Evolutionary conservation across 2,329 filamentous ascomycete species (phyloP), one percentile per base, ranked within the genome.

Genomic region (Colletotrichum spaethianum): DNA sequence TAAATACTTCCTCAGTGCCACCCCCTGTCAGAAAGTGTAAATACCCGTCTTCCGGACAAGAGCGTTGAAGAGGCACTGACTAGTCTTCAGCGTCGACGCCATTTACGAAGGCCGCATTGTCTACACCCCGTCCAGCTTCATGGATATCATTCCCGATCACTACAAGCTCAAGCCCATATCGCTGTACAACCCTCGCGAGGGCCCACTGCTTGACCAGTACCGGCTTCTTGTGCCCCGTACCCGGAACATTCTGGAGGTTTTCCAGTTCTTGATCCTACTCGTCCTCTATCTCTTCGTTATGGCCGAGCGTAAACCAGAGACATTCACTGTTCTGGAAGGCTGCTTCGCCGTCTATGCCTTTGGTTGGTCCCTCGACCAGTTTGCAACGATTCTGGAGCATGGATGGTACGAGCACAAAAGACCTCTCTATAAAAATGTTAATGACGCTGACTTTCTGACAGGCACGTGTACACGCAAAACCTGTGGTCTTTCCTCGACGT

Each of bases 401-500:
- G 90, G 89, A 59, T 91, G 88, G 89, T 88, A 78, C 23, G 60
- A 28, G 20, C 74, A 83, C 78, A 63, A 26, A 59, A 36, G n/a
- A 33, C 9, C 26, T 28, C 46, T 12, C 16, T 8, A 67, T 2
- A 4, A 26, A 12, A 40, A 38, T 20, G 4, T 1, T 16, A 38
- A n/a, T 28, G 26, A 5, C 9, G 44, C 67, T 59, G 42, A 52
- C 33, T 9, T 26, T n/a, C 36, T 62, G 31, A 50, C 59, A 89
- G 93, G 93, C 89, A 90, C 70, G 94, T 96, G 1, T 95, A 96
- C 78, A 95, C 94, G 0, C 93, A 97, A 79, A 96, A 96, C 76
- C 84, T 97, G 4, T 97, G 94, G 94, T 94, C 93, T 0, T 96
- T 97, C 77, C 87, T 97, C 20, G 94, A 96, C 79, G 91, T 96